A percentile compares a stretch with the other conserved stretches of the same genome.
Evolutionary conservation across 2,329 filamentous ascomycete genomes (phyloP).

Genomic region (Claviceps paspali): DNA sequence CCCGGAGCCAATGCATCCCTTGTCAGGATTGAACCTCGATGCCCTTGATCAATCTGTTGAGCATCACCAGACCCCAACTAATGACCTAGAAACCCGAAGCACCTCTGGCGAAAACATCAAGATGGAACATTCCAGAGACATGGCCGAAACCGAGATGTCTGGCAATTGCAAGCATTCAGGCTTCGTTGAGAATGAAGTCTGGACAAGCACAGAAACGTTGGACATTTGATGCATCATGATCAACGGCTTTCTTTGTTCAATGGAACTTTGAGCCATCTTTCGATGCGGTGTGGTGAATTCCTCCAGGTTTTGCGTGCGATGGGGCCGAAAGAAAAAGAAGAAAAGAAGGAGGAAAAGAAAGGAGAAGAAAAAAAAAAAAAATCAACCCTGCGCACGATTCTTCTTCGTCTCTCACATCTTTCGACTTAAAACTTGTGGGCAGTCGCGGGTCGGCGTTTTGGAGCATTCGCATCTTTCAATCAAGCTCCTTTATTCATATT

Average conservation of each 20-base stretch:
- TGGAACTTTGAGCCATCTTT: neutral
- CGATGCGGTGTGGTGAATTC: neutral
- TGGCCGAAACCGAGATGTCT: constrained; percentile 9
- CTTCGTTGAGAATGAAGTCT: constrained; percentile 6
- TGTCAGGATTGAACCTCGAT: constrained; percentile 16
- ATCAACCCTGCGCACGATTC: neutral
- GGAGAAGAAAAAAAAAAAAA: neutral
- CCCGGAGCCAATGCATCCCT: constrained; percentile 8
- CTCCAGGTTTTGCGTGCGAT: too few relatives aligned
- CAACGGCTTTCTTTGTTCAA: neutral
- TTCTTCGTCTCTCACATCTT: neutral
- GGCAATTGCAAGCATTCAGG: constrained; percentile 12
- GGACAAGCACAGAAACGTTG: constrained; percentile 4
- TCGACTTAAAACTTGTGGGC: neutral
- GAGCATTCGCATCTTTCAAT: neutral
- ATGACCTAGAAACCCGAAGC: constrained; percentile 7
- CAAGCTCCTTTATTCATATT: neutral
- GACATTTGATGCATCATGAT: constrained; percentile 1
- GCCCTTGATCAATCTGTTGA: constrained; percentile 14
- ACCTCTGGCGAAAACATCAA: constrained; percentile 10
- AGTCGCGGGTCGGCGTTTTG: constrained; percentile 1
- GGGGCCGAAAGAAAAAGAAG: too few relatives aligned
- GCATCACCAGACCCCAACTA: constrained; percentile 6
- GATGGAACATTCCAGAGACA: constrained; percentile 12
- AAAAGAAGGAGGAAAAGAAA: too few relatives aligned